A percentile compares a stretch with the other conserved stretches of the same genome.
These are phyloP conservation scores for Papilionanthe hybrid DNA, from an alignment of 116 monocot genomes.

Conservation along the genomic window DNA sequence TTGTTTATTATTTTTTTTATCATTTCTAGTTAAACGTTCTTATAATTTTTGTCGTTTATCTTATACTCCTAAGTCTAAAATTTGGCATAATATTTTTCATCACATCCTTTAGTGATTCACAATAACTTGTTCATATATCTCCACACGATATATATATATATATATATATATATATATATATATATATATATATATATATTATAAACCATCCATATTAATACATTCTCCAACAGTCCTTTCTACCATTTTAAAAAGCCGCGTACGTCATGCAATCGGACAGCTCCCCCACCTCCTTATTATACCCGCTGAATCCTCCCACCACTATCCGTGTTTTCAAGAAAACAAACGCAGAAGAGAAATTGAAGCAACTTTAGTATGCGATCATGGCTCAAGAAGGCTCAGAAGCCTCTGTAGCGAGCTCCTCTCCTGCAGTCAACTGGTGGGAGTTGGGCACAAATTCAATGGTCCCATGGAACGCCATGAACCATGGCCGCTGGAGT, in stretches of 20 bases:
- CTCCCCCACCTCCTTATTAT: not conserved
- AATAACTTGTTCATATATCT: no score
- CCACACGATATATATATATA: no score
- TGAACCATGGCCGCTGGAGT: conserved; percentile 27
- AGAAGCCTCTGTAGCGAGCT: conserved; percentile 56
- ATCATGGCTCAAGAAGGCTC: conserved; percentile 55
- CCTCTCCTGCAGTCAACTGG: conserved; percentile 35
- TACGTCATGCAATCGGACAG: not conserved
- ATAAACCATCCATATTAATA: no score
- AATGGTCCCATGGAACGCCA: not conserved
- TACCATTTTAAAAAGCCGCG: not conserved
- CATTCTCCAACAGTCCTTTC: no score
- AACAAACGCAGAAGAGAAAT: not conserved
- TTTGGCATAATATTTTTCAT: no score
- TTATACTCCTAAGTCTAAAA: no score
- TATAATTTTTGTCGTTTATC: no score
- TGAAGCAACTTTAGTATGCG: not conserved
- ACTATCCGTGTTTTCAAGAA: not conserved
- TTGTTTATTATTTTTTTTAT: no score
- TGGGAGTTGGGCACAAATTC: conserved; percentile 47
- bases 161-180: no score
- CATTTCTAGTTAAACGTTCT: no score
- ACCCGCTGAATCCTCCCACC: not conserved
- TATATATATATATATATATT: no score
- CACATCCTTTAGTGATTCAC: no score